These are phyloP conservation scores for Pseudocercospora fijiensis DNA, from an alignment of 2,329 filamentous ascomycete species.

Conservation along the genomic window DNA sequence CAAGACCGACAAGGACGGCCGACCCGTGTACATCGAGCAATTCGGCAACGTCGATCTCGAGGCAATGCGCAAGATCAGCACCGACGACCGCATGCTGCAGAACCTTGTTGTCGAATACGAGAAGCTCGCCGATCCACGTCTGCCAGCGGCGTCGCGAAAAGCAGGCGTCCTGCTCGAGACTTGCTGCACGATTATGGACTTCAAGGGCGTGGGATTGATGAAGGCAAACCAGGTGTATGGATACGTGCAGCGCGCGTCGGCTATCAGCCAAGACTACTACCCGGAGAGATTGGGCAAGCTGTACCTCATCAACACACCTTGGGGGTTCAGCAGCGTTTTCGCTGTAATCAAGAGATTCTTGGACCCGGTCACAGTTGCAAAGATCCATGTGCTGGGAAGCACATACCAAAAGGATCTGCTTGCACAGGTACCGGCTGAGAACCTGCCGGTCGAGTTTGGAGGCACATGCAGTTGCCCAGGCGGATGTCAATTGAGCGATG, in stretches of 20 bases:
- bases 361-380: conserved; percentile 92
- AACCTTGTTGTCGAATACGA: conserved; percentile 98
- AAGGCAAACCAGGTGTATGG: conserved; percentile 81
- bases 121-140: conserved; percentile 85
- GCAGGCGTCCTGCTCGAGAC: conserved; percentile 87
- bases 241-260: conserved; percentile 81
- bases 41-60: conserved; percentile 88
- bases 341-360: conserved; percentile 86
- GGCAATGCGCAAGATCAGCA: conserved; percentile 91
- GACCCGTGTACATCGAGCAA: conserved; percentile 95
- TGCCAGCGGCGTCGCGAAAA: conserved; percentile 94
- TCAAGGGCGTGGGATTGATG: conserved; percentile 85
- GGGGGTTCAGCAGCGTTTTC: conserved; percentile 89
- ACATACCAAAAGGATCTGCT: conserved; percentile 83
- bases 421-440: conserved; percentile 81
- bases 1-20: conserved; percentile 93
- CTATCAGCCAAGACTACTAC: conserved; percentile 98
- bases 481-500: conserved; percentile 83
- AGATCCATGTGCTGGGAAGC: conserved; percentile 86
- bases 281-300: conserved; percentile 93
- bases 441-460: conserved; percentile 82
- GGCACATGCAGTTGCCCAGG: conserved; percentile 78
- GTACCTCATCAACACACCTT: conserved; percentile 97
- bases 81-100: conserved; percentile 86
- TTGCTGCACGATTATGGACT: conserved; percentile 96